A percentile compares a stretch with the other conserved stretches of the same genome.
Evolutionary conservation across 768 basidiomycete genomes (phyloP).

Genomic region (Neoboletus subvelutipes): DNA sequence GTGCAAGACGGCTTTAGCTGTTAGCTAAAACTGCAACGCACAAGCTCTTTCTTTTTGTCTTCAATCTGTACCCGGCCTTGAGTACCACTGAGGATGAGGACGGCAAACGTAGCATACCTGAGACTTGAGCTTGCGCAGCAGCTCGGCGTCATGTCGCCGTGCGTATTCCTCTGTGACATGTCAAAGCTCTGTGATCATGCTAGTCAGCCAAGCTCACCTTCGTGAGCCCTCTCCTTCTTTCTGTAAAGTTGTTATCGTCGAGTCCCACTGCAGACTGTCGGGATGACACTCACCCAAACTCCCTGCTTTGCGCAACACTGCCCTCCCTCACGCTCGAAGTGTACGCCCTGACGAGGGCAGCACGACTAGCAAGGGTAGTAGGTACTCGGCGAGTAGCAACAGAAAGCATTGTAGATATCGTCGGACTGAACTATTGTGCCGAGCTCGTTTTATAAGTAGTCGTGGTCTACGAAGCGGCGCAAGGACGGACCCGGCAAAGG

Average conservation of each 20-base stretch:
- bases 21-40: conserved; percentile 21
- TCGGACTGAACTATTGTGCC: background rate
- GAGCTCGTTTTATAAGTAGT: background rate
- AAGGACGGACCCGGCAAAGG: background rate
- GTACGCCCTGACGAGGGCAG: conserved; percentile 34
- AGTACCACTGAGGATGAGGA: background rate
- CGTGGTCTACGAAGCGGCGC: background rate
- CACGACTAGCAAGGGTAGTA: conserved; percentile 34
- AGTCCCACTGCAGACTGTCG: background rate
- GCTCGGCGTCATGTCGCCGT: conserved; percentile 54
- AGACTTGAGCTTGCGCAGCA: conserved; percentile 57
- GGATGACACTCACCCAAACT: conserved; percentile 51
- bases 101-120: conserved; percentile 40
- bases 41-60: conserved; percentile 32
- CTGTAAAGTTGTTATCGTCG: conserved; percentile 35
- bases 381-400: conserved; percentile 41
- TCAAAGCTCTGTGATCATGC: background rate
- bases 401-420: conserved; percentile 23
- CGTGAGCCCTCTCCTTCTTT: conserved; percentile 73
- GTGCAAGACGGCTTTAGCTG: conserved; percentile 16
- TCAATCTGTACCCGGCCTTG: conserved; percentile 24
- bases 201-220: conserved; percentile 40
- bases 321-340: conserved; percentile 49
- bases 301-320: conserved; percentile 58
- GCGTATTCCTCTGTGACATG: conserved; percentile 57